Percentiles rank a stretch among this genome's conserved stretches.
Evolutionary conservation across 208 protist species (phyloP).

Genomic region (Wallacemonas rigidus): DNA sequence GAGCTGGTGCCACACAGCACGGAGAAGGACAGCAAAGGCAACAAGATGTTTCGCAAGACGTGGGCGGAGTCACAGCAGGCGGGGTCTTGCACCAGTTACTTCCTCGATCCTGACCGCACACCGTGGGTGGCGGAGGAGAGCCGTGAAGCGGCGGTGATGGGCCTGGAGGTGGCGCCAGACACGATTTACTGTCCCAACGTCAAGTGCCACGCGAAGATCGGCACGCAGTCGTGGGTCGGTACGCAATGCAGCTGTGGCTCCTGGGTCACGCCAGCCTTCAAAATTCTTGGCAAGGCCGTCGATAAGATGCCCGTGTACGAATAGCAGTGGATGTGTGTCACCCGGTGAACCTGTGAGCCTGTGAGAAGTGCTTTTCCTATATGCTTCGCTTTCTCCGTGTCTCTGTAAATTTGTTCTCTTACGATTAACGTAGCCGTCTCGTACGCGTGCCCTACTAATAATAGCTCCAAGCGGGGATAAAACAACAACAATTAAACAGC

Average conservation of each 20-base stretch:
- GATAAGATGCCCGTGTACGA: slow-evolving; percentile 41
- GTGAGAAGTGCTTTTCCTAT: no score
- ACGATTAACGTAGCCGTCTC: no score
- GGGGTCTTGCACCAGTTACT: slow-evolving; percentile 74
- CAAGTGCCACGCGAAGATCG: slow-evolving; percentile 73
- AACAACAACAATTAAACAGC: no score
- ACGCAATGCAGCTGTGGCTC: slow-evolving; percentile 84
- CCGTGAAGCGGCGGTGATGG: slow-evolving; percentile 38
- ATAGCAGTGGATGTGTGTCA: background rate
- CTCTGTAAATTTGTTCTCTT: no score
- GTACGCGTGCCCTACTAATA: no score
- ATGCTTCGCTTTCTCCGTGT: no score
- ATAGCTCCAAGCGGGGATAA: no score
- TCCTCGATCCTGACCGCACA: slow-evolving; percentile 73
- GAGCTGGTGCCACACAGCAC: slow-evolving; percentile 61
- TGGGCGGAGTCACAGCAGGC: slow-evolving; percentile 1
- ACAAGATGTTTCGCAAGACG: slow-evolving; percentile 49
- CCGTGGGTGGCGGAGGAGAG: slow-evolving; percentile 75
- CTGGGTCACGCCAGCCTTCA: slow-evolving; percentile 87
- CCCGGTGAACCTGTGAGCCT: no score
- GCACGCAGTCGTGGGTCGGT: slow-evolving; percentile 84
- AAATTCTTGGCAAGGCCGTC: slow-evolving; percentile 65
- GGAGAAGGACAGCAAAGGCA: slow-evolving; percentile 27
- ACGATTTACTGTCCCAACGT: slow-evolving; percentile 82
- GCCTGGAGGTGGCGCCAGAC: slow-evolving; percentile 61